Evolutionary conservation across 495 filamentous ascomycete genomes (phyloP), one percentile per base, ranked within the genome.

Genomic region (Hypoxylon fragiforme): DNA sequence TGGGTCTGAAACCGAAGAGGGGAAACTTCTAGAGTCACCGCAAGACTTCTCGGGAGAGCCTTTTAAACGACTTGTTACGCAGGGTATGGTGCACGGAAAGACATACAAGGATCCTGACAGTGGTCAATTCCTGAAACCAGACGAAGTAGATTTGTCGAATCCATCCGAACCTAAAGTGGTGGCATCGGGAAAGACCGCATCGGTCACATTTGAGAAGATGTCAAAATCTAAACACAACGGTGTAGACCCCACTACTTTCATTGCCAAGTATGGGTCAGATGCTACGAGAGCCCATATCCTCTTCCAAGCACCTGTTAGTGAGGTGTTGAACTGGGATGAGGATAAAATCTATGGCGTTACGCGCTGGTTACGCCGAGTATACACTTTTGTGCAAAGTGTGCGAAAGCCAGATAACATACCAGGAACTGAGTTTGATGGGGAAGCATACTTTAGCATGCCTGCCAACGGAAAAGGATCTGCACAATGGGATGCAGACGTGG

Each of bases 211-310:
- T 49, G 89, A 96, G 69, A 96, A 96, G 61, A 96, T 96, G 91
- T 92, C 88, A n/a, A 96, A 96, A 69, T 92, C 89, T 49, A 96
- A 96, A 63, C 78, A 94, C 71, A 96, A 96, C 64, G 91, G 91
- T 22, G 88, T 95, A n/a, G 90, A 95, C 62, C 91, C 91, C 0
- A 81, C 78, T 0, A 69, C 62, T 0, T 89, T 88, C 54, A 87
- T 91, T 34, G 64, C 73, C 0, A 82, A 81, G 48, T 86, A 92
- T 53, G 90, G 91, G 14, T 88, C 90, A 0, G 91, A 96, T 64
- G 86, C 88, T 0, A 94, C 88, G 3, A 79, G 91, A 37, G 89
- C 90, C 1, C 91, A 96, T 61, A 84, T 96, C 42, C 77, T 96
- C 9, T 96, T 96, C 73, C 85, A 89, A 40, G 91, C 90, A 0